Evolutionary conservation across 2,329 filamentous ascomycete species (phyloP).

Genomic region (Fusarium virguliforme): DNA sequence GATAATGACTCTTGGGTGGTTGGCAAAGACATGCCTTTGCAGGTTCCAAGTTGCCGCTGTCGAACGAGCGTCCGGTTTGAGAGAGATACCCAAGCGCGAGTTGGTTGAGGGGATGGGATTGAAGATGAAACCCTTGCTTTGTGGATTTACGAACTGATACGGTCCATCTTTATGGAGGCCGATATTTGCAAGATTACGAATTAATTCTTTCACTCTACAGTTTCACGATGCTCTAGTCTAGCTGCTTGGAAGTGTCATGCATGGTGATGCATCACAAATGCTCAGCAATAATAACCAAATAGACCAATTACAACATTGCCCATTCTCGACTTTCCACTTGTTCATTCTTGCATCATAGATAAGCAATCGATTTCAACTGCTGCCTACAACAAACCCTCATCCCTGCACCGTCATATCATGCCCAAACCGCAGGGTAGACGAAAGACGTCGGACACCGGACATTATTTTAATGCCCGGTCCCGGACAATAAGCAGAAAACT

Average conservation of each 20-base stretch:
- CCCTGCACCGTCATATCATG: too few species aligned
- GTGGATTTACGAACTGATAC: neutral
- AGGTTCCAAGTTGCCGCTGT: neutral
- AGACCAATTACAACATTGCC: too few species aligned
- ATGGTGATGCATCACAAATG: too few species aligned
- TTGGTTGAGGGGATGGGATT: neutral
- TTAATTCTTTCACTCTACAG: neutral
- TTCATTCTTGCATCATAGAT: too few species aligned
- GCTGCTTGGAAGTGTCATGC: too few species aligned
- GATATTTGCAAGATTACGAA: neutral
- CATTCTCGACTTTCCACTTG: too few species aligned
- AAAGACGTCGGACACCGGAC: neutral
- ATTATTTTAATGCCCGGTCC: conserved; percentile 11
- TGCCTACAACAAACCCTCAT: too few species aligned
- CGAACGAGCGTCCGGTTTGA: neutral
- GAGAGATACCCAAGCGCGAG: neutral
- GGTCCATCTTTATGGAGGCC: neutral
- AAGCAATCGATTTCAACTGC: too few species aligned
- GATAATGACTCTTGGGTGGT: neutral
- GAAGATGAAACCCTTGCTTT: neutral
- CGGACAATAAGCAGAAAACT: conserved; percentile 5
- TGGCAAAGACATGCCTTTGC: neutral
- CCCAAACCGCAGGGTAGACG: conserved; percentile 3
- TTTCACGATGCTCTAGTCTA: neutral
- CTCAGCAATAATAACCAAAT: too few species aligned